These are phyloP conservation scores for Exidia glandulosa DNA, from an alignment of 768 basidiomycete species.

Conservation along the genomic window DNA sequence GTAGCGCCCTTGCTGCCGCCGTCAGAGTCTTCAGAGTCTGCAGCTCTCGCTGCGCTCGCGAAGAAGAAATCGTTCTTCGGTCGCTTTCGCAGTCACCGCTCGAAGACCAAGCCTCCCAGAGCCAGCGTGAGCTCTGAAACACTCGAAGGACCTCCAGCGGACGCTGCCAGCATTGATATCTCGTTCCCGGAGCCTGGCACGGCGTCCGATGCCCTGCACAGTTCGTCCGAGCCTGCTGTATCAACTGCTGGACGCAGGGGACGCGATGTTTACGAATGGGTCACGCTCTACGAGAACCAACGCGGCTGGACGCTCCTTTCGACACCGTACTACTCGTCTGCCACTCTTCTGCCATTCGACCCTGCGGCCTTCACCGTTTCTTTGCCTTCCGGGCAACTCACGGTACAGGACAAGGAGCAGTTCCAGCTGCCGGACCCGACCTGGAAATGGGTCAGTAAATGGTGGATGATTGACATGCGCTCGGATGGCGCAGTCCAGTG, in stretches of 20 bases:
- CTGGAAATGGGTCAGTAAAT: conserved; percentile 71
- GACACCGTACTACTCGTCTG: conserved; percentile 56
- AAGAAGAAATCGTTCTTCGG: background rate
- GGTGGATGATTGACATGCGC: conserved; percentile 87
- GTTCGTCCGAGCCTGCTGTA: background rate
- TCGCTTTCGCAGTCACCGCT: background rate
- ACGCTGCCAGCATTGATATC: background rate
- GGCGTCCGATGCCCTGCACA: background rate
- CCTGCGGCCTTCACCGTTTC: conserved; percentile 58
- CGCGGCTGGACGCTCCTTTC: conserved; percentile 68
- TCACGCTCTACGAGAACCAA: conserved; percentile 72
- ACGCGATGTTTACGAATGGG: conserved; percentile 61
- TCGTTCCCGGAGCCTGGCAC: background rate
- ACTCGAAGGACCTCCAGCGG: background rate
- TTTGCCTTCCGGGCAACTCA: conserved; percentile 42
- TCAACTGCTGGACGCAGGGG: conserved; percentile 3
- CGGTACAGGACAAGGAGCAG: no score
- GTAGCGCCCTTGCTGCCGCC: background rate
- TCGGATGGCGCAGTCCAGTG: conserved; percentile 67
- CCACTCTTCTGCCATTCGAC: conserved; percentile 59
- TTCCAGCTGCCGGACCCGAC: conserved; percentile 71
- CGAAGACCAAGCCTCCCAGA: background rate
- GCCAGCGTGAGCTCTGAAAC: background rate
- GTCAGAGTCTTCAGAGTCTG: background rate
- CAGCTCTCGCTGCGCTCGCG: background rate